Conservation (phyloP, 352 stramenopile genomes). For the Nothophytophthora sp. region DNA sequence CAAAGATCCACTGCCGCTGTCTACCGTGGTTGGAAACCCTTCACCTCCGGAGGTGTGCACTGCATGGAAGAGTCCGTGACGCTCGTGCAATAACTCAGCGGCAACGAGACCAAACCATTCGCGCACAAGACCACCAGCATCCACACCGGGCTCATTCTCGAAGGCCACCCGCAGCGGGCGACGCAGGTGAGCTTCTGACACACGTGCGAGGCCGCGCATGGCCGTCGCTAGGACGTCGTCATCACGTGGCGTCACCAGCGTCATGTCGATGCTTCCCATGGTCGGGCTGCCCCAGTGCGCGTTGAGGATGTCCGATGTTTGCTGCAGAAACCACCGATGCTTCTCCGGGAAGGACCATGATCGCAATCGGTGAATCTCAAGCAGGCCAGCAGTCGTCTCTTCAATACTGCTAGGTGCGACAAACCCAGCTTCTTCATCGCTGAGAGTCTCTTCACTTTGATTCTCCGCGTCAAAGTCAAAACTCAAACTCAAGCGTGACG, state of each 20-base stretch:
- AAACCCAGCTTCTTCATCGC: neutral
- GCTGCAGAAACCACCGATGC: conserved; percentile 59
- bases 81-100: conserved; percentile 42
- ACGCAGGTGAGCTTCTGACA: conserved; percentile 33
- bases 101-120: conserved; percentile 80
- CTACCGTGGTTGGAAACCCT: neutral
- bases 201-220: conserved; percentile 26
- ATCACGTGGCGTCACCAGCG: conserved; percentile 30
- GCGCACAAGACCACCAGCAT: conserved; percentile 77
- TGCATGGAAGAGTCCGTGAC: conserved; percentile 46
- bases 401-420: neutral
- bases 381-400: neutral
- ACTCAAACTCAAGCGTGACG: neutral
- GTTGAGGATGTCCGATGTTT: conserved; percentile 43
- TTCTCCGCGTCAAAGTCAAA: neutral
- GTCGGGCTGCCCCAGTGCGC: conserved; percentile 34
- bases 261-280: conserved; percentile 15
- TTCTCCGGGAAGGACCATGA: conserved; percentile 49
- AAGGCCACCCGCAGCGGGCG: conserved; percentile 66
- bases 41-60: conserved; percentile 37
- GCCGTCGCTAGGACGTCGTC: conserved; percentile 41
- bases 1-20: conserved; percentile 3
- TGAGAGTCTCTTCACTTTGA: too few relatives aligned
- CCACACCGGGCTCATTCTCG: conserved; percentile 68
- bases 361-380: conserved; percentile 36